Evolutionary conservation across 2,329 filamentous ascomycete genomes (phyloP).

Genomic region (Rutstroemia sp.): DNA sequence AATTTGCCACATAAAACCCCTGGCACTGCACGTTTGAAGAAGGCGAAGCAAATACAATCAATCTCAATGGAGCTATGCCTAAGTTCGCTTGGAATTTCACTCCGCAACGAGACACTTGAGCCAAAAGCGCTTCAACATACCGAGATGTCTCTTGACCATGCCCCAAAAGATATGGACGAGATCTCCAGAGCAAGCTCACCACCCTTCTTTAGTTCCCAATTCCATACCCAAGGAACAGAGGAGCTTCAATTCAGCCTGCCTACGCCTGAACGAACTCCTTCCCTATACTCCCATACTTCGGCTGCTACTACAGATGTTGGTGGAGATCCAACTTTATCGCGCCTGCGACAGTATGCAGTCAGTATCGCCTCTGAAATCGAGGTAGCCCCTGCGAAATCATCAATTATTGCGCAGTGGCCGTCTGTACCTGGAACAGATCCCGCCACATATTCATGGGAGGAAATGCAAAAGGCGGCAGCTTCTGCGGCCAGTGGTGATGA

Average conservation of each 20-base stretch:
- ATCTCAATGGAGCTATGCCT: slow-evolving; percentile 27
- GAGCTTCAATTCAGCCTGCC: slow-evolving; percentile 13
- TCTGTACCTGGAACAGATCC: slow-evolving; percentile 31
- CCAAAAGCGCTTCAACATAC: neutral
- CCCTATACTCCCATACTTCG: slow-evolving; percentile 22
- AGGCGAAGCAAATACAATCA: slow-evolving; percentile 24
- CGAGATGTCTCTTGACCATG: neutral
- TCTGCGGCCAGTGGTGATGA: slow-evolving; percentile 19
- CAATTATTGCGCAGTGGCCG: slow-evolving; percentile 31
- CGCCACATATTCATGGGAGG: slow-evolving; percentile 27
- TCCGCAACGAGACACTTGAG: slow-evolving; percentile 13
- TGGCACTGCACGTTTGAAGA: slow-evolving; percentile 21
- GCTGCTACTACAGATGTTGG: slow-evolving; percentile 14
- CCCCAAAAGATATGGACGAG: slow-evolving; percentile 8
- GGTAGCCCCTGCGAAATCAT: slow-evolving; percentile 17
- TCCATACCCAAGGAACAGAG: slow-evolving; percentile 3
- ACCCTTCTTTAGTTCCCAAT: slow-evolving; percentile 18
- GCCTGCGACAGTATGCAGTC: slow-evolving; percentile 31
- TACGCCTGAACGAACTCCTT: slow-evolving; percentile 22
- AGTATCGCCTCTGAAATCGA: slow-evolving; percentile 27
- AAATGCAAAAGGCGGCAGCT: slow-evolving; percentile 11
- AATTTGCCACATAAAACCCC: slow-evolving; percentile 22
- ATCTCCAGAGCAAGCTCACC: slow-evolving; percentile 16
- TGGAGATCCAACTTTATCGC: slow-evolving; percentile 29
- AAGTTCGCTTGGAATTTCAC: slow-evolving; percentile 24